Conservation (phyloP, 257 asterid species). For the Galeopsis tetrahit region DNA sequence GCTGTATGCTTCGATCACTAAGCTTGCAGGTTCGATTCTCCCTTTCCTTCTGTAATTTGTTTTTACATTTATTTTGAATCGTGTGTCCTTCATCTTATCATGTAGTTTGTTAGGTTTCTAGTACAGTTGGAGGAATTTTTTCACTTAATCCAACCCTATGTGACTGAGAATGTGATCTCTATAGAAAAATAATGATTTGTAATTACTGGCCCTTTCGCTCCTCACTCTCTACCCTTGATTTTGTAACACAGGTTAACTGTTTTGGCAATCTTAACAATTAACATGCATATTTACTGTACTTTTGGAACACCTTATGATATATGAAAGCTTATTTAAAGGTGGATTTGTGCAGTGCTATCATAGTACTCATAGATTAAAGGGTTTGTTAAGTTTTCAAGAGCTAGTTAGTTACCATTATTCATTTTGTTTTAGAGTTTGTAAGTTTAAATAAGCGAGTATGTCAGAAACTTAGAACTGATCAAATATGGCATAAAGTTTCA, state of each 20-base stretch:
- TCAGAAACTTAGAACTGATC: not conserved
- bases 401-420: not conserved
- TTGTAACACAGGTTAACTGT: too few relatives aligned
- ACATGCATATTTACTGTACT: not conserved
- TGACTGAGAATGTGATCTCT: conserved; percentile 4
- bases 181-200: not conserved
- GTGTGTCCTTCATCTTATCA: not conserved
- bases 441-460: not conserved
- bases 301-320: not conserved
- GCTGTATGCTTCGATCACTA: conserved; percentile 74
- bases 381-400: not conserved
- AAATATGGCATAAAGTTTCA: not conserved
- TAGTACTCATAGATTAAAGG: not conserved
- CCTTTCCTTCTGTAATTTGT: not conserved
- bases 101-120: not conserved
- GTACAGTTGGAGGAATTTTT: not conserved
- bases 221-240: too few relatives aligned
- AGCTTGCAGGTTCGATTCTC: conserved; percentile 70
- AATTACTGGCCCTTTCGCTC: not conserved
- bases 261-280: too few relatives aligned
- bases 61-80: not conserved
- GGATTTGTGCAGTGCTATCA: not conserved
- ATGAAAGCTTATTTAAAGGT: not conserved
- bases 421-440: not conserved
- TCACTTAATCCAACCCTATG: conserved; percentile 12